Evolutionary conservation across 352 stramenopile genomes (phyloP).

Genomic region (Pilasporangium apinafurcum): DNA sequence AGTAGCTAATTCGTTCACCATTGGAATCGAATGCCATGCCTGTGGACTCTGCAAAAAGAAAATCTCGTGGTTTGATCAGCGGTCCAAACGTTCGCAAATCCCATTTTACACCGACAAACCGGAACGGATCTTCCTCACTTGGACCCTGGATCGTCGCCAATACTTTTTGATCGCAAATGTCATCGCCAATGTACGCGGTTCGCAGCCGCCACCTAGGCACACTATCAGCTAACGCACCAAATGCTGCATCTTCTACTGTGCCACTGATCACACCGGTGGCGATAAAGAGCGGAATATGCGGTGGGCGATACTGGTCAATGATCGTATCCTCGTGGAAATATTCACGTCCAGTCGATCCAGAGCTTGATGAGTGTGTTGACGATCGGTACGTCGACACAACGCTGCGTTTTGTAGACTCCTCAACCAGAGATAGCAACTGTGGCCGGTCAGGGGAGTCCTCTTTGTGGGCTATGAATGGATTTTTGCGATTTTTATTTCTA

Average conservation of each 20-base stretch:
- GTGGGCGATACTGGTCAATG: slow-evolving; percentile 1
- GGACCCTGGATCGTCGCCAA: slow-evolving; percentile 20
- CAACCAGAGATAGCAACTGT: too few relatives aligned
- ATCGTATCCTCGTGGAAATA: slow-evolving; percentile 24
- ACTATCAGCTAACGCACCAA: slow-evolving; percentile 34
- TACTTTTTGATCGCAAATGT: slow-evolving; percentile 28
- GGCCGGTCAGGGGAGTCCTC: too few relatives aligned
- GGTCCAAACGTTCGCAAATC: not conserved
- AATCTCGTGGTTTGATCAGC: slow-evolving; percentile 1
- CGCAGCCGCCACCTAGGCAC: slow-evolving; percentile 29
- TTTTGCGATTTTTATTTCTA: slow-evolving; percentile 2
- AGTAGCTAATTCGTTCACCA: slow-evolving; percentile 21
- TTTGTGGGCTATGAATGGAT: too few relatives aligned
- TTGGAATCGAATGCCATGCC: slow-evolving; percentile 16
- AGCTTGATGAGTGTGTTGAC: too few relatives aligned
- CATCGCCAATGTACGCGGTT: slow-evolving; percentile 26
- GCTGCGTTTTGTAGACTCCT: too few relatives aligned
- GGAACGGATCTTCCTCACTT: slow-evolving; percentile 29
- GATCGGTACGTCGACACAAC: too few relatives aligned
- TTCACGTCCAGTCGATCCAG: too few relatives aligned
- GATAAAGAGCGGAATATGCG: slow-evolving; percentile 19
- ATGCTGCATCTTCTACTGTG: slow-evolving; percentile 29
- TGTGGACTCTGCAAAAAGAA: slow-evolving; percentile 7
- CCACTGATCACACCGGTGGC: slow-evolving; percentile 25
- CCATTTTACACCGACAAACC: slow-evolving; percentile 45